Evolutionary conservation across 495 filamentous ascomycete genomes (phyloP).

Genomic region (Hyaloscypha finlandica): DNA sequence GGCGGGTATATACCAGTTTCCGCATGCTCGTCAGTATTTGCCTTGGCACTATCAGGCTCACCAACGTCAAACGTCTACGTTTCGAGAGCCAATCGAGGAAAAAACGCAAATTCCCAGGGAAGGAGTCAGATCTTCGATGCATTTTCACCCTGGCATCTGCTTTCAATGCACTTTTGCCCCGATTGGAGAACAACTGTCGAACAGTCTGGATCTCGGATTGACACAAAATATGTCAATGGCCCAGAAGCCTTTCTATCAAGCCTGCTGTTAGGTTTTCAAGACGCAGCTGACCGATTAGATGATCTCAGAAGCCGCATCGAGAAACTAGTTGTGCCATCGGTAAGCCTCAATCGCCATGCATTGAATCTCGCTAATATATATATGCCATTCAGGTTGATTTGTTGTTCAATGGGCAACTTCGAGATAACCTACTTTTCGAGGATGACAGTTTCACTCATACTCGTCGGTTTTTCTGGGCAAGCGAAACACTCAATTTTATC

Average conservation of each 20-base stretch:
- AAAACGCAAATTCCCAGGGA: conserved; percentile 32
- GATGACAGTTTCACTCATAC: conserved; percentile 55
- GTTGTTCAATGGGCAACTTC: conserved; percentile 49
- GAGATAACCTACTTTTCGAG: conserved; percentile 57
- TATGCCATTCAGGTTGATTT: too few relatives aligned
- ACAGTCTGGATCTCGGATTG: conserved; percentile 45
- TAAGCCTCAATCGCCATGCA: too few relatives aligned
- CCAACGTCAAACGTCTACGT: conserved; percentile 37
- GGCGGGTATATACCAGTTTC: conserved; percentile 52
- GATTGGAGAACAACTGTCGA: conserved; percentile 49
- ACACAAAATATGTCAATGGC: conserved; percentile 50
- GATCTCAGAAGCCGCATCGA: conserved; percentile 47
- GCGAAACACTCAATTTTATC: conserved; percentile 54
- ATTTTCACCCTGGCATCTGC: conserved; percentile 47
- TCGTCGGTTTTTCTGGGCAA: conserved; percentile 58
- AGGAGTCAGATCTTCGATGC: conserved; percentile 48
- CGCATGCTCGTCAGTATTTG: conserved; percentile 50
- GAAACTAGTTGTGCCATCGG: conserved; percentile 50
- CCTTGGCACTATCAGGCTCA: conserved; percentile 45
- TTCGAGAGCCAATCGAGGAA: conserved; percentile 32
- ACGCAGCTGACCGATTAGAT: conserved; percentile 51
- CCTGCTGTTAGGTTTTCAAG: conserved; percentile 49
- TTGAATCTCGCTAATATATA: too few relatives aligned
- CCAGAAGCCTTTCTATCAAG: conserved; percentile 53
- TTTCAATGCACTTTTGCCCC: conserved; percentile 53